Conservation (phyloP, 2,329 filamentous ascomycete species). For the Amesomyces nigricolor region DNA sequence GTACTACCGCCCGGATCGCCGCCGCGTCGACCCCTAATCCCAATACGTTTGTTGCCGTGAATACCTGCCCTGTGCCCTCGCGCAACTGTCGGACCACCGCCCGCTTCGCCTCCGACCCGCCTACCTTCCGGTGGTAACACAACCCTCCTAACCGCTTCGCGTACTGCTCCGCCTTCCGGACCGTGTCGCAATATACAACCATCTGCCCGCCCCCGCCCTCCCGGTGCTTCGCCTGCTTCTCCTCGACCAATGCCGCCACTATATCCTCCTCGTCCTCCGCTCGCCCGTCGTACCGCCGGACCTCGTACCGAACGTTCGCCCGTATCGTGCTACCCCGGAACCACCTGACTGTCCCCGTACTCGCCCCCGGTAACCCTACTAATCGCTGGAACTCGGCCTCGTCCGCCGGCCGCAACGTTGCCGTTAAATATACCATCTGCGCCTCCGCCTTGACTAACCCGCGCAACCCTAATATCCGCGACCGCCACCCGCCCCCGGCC, state of each 20-base stretch:
- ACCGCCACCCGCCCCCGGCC: constrained; percentile 1
- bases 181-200: no score
- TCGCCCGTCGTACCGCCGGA: not conserved
- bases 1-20: no score
- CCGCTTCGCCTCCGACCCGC: no score
- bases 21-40: no score
- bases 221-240: no score
- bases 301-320: not conserved
- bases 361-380: not conserved
- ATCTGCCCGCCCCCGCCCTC: no score
- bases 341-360: not conserved
- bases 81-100: no score
- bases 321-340: constrained; percentile 1
- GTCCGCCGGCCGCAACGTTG: constrained; percentile 2
- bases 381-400: constrained; percentile 3
- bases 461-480: not conserved
- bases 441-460: not conserved
- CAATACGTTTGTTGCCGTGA: no score
- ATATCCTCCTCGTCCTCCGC: constrained; percentile 1
- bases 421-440: constrained; percentile 3
- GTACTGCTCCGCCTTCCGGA: no score
- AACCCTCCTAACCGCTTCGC: no score
- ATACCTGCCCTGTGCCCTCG: no score
- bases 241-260: not conserved
- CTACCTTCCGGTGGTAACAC: no score